A percentile compares a stretch with the other conserved stretches of the same genome.
phyloP scores from a whole-genome alignment of 2,329 filamentous ascomycete species.

The Pestalotiopsis sp. region DNA sequence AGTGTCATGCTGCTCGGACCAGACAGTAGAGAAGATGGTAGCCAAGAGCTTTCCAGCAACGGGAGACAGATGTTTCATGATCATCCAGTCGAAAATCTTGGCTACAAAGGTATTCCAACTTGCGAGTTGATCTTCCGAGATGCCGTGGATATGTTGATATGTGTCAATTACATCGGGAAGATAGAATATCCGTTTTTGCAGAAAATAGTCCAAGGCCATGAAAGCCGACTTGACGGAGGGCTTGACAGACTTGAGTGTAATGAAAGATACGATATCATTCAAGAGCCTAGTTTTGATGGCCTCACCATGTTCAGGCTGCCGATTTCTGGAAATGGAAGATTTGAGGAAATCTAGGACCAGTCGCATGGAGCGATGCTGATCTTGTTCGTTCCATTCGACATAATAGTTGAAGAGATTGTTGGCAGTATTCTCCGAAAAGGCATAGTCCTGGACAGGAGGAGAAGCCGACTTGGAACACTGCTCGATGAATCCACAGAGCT shows the following conservation, averaged over 20 bases:
- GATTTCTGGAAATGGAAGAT: slow-evolving; percentile 54
- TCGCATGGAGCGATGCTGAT: slow-evolving; percentile 66
- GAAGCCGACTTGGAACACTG: slow-evolving; percentile 56
- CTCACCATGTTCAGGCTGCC: slow-evolving; percentile 39
- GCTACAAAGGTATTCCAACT: slow-evolving; percentile 55
- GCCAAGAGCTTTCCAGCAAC: slow-evolving; percentile 65
- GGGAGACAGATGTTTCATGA: slow-evolving; percentile 59
- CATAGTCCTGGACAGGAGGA: slow-evolving; percentile 46
- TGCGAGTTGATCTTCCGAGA: slow-evolving; percentile 26
- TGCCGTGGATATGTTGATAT: slow-evolving; percentile 39
- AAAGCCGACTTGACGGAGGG: slow-evolving; percentile 72
- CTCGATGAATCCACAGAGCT: slow-evolving; percentile 65
- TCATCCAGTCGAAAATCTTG: slow-evolving; percentile 59
- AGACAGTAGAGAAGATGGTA: slow-evolving; percentile 54
- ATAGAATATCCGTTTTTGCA: slow-evolving; percentile 62
- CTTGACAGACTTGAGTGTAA: slow-evolving; percentile 62
- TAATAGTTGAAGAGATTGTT: slow-evolving; percentile 63
- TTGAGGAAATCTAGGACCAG: slow-evolving; percentile 62
- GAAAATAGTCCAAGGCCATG: slow-evolving; percentile 66
- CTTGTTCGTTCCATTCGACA: slow-evolving; percentile 69
- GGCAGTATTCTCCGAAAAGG: slow-evolving; percentile 52
- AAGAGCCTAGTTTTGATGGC: slow-evolving; percentile 50
- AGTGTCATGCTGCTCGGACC: slow-evolving; percentile 32
- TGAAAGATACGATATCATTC: slow-evolving; percentile 58
- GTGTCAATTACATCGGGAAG: slow-evolving; percentile 46